Conservation (phyloP, 257 asterid species). For the Nicotiana knightiana region DNA sequence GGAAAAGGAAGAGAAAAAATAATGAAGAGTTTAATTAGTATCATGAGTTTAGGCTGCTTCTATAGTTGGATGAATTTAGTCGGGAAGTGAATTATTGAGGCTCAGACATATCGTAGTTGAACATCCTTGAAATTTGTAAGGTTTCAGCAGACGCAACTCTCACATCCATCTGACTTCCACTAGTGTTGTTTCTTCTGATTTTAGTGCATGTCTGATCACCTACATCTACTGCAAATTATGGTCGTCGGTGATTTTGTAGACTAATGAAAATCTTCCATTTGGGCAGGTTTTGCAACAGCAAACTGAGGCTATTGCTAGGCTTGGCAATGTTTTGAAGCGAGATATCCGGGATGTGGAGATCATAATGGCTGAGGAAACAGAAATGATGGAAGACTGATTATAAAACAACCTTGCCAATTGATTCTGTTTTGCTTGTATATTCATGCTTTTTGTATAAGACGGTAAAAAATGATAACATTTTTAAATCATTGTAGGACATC, state of each 20-base stretch:
- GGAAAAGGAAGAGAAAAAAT: neutral
- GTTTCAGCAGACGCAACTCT: neutral
- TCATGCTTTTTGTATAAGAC: neutral
- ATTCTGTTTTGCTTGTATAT: neutral
- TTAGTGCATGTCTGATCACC: neutral
- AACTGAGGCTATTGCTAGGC: slow-evolving; percentile 84
- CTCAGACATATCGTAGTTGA: neutral
- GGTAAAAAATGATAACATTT: neutral
- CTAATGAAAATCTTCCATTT: slow-evolving; percentile 1
- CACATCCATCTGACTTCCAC: neutral
- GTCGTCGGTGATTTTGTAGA: neutral
- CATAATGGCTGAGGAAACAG: slow-evolving; percentile 81
- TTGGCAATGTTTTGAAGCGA: slow-evolving; percentile 80
- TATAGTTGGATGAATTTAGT: neutral
- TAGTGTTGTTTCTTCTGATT: neutral
- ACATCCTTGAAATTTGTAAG: neutral
- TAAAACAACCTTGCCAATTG: neutral
- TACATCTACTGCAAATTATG: neutral
- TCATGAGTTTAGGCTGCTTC: neutral
- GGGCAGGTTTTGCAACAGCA: slow-evolving; percentile 85
- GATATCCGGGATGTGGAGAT: slow-evolving; percentile 85
- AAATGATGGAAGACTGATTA: slow-evolving; percentile 38
- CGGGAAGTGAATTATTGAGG: neutral
- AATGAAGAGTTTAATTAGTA: neutral
- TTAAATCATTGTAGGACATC: neutral